Conservation (phyloP, 1,139 yeast species). For the Kodamaea alishanica region DNA sequence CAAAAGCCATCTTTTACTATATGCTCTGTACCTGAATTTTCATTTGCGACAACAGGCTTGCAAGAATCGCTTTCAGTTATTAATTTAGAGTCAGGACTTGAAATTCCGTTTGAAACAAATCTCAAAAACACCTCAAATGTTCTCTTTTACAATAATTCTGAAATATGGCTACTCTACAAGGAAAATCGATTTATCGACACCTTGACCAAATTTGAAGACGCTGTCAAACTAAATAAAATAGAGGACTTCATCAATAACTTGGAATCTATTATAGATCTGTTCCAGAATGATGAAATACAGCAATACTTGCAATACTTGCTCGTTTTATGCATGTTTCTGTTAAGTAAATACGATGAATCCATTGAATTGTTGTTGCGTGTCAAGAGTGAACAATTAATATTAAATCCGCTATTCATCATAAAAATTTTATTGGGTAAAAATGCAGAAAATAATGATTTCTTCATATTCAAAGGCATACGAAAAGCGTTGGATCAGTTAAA, state of each 20-base stretch:
- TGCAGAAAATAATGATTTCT: slow-evolving; percentile 3
- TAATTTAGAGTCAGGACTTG: slow-evolving; percentile 1
- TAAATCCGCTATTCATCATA: slow-evolving; percentile 17
- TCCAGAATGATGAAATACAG: slow-evolving; percentile 10
- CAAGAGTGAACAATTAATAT: slow-evolving; percentile 12
- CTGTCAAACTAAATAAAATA: neutral
- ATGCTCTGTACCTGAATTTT: too few relatives aligned
- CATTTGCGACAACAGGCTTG: neutral
- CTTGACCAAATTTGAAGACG: slow-evolving; percentile 4
- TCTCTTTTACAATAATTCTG: slow-evolving; percentile 11
- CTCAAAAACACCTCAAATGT: slow-evolving; percentile 6
- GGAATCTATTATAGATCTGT: slow-evolving; percentile 8
- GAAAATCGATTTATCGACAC: slow-evolving; percentile 9
- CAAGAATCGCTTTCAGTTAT: slow-evolving; percentile 1
- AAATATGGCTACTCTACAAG: slow-evolving; percentile 15
- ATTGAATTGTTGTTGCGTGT: slow-evolving; percentile 12
- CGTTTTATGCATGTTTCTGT: slow-evolving; percentile 9
- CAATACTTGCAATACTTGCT: slow-evolving; percentile 12
- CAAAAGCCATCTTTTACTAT: too few relatives aligned
- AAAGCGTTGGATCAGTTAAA: neutral
- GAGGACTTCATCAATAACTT: slow-evolving; percentile 6
- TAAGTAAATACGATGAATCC: slow-evolving; percentile 7
- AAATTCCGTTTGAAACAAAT: slow-evolving; percentile 1
- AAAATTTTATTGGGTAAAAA: slow-evolving; percentile 6
- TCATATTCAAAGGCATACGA: slow-evolving; percentile 9